Conservation (phyloP, 2,329 filamentous ascomycete species). For the Knoxdaviesia proteae region DNA sequence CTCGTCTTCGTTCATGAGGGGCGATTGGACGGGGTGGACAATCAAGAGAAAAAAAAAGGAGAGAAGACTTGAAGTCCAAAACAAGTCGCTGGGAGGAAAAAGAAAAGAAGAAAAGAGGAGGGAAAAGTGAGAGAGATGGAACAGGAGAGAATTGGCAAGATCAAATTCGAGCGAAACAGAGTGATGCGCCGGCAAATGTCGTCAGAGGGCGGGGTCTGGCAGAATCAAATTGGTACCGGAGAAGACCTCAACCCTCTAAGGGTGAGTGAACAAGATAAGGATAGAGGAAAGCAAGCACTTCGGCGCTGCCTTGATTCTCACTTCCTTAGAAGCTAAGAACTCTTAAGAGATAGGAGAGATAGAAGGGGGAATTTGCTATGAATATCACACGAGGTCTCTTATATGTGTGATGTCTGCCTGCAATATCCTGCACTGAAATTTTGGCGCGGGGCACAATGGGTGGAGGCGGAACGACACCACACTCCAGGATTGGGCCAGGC, state of each 20-base stretch:
- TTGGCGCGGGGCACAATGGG: too few relatives aligned
- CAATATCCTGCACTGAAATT: too few relatives aligned
- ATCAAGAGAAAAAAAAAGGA: too few relatives aligned
- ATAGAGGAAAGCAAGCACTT: background rate
- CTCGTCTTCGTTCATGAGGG: constrained; percentile 42
- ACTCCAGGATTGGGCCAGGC: too few relatives aligned
- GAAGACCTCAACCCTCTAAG: background rate
- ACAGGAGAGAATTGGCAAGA: background rate
- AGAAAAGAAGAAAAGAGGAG: background rate
- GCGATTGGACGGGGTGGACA: too few relatives aligned
- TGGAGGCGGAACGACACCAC: too few relatives aligned
- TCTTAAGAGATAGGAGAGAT: too few relatives aligned
- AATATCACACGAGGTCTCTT: too few relatives aligned
- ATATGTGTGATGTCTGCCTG: too few relatives aligned
- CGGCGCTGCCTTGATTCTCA: background rate
- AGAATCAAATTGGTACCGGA: background rate
- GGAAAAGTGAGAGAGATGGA: background rate
- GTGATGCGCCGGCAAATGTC: background rate
- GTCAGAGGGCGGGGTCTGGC: background rate
- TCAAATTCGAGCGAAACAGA: background rate
- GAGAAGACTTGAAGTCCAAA: background rate
- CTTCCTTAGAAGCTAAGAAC: too few relatives aligned
- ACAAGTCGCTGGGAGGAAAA: background rate
- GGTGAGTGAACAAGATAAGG: background rate
- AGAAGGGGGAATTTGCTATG: too few relatives aligned